These are phyloP conservation scores for Ceratocystis alfenasii DNA, from an alignment of 2,329 filamentous ascomycete genomes.

Conservation along the genomic window DNA sequence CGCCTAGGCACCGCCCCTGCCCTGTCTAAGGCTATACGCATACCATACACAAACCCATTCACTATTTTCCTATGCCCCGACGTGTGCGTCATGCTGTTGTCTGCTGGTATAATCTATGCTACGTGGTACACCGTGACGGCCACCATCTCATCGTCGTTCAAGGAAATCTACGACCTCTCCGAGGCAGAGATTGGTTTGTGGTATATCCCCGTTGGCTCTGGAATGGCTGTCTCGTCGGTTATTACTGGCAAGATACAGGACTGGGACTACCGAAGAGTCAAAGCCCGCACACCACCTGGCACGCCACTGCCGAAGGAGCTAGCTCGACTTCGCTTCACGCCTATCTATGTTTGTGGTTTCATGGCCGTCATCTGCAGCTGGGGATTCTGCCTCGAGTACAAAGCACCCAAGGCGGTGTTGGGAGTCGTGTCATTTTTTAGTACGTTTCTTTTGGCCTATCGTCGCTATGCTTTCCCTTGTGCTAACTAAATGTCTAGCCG, in stretches of 20 bases:
- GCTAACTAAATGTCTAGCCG: constrained; percentile 23
- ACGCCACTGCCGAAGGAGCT: constrained; percentile 27
- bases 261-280: constrained; percentile 27
- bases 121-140: constrained; percentile 30
- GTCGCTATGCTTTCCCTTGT: background rate
- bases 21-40: background rate
- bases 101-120: constrained; percentile 29
- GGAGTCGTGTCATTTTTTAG: constrained; percentile 26
- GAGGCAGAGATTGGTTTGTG: constrained; percentile 29
- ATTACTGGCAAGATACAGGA: constrained; percentile 28
- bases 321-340: constrained; percentile 26
- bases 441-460: constrained; percentile 20
- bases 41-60: constrained; percentile 27
- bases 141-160: constrained; percentile 29
- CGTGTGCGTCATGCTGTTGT: constrained; percentile 27
- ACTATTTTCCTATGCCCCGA: constrained; percentile 28
- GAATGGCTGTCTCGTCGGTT: constrained; percentile 27
- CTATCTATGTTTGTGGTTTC: constrained; percentile 25
- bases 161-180: constrained; percentile 26
- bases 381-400: constrained; percentile 27
- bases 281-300: constrained; percentile 17
- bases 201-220: constrained; percentile 28
- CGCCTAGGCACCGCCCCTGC: background rate
- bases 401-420: constrained; percentile 25
- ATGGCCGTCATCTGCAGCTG: constrained; percentile 26